phyloP scores from a whole-genome alignment of 2,329 filamentous ascomycete genomes.

The Parastagonospora nodorum region DNA sequence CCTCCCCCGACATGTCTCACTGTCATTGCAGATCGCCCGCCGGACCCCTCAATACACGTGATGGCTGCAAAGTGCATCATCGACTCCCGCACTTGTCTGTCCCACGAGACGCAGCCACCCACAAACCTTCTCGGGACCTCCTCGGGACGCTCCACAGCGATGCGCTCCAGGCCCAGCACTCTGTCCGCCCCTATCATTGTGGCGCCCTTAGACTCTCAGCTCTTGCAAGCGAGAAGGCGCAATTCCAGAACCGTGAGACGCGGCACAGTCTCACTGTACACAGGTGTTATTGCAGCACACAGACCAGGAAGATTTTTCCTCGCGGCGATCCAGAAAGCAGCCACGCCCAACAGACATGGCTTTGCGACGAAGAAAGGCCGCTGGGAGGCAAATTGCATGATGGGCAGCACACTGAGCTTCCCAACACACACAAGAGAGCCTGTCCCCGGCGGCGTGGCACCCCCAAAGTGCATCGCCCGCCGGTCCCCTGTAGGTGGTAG shows the following conservation, averaged over 20 bases:
- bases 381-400: constrained; percentile 12
- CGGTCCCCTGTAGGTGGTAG: constrained; percentile 15
- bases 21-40: constrained; percentile 11
- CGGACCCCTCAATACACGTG: constrained; percentile 12
- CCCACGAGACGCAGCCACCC: constrained; percentile 9
- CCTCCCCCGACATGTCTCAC: constrained; percentile 15
- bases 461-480: constrained; percentile 15
- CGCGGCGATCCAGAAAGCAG: constrained; percentile 24
- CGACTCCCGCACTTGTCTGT: constrained; percentile 6
- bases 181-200: constrained; percentile 4
- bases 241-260: constrained; percentile 11
- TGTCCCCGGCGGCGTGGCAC: constrained; percentile 20
- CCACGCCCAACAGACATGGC: constrained; percentile 6
- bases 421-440: constrained; percentile 16
- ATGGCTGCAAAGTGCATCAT: neutral
- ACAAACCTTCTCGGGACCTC: constrained; percentile 2
- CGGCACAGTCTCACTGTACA: constrained; percentile 11
- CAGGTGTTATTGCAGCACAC: constrained; percentile 14
- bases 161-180: constrained; percentile 13
- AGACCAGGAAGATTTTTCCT: constrained; percentile 26
- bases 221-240: constrained; percentile 3
- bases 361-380: neutral
- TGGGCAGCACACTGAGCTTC: constrained; percentile 19
- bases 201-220: constrained; percentile 14
- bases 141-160: constrained; percentile 7